Evolutionary conservation across 2,329 filamentous ascomycete genomes (phyloP).

Genomic region (Didymella glomerata): DNA sequence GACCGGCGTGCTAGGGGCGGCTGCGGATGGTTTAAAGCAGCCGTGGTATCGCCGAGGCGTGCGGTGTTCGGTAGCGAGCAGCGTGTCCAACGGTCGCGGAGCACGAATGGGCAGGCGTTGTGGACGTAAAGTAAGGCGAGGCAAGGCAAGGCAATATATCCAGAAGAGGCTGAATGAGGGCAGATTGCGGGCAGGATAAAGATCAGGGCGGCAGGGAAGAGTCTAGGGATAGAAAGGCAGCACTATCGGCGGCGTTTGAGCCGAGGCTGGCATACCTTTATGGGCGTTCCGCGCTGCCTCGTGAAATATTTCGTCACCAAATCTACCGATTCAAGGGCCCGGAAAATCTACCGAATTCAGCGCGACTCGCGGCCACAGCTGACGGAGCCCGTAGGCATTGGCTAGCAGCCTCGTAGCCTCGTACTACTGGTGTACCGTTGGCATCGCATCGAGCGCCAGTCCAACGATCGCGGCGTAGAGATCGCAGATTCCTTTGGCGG

Average conservation of each 20-base stretch:
- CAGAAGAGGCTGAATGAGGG: conserved; percentile 18
- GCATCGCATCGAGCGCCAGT: conserved; percentile 20
- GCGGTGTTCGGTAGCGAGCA: conserved; percentile 8
- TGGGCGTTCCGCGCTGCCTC: conserved; percentile 10
- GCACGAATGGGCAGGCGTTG: conserved; percentile 2
- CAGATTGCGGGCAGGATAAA: conserved; percentile 5
- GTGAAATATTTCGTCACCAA: conserved; percentile 29
- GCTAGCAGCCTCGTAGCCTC: conserved; percentile 6
- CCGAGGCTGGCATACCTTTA: conserved; percentile 28
- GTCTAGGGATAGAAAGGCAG: conserved; percentile 5
- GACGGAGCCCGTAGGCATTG: neutral
- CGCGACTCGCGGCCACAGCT: conserved; percentile 5
- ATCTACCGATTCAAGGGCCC: conserved; percentile 30
- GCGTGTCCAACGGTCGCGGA: conserved; percentile 4
- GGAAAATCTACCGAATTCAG: conserved; percentile 32
- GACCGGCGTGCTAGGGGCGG: conserved; percentile 18
- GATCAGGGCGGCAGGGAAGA: conserved; percentile 7
- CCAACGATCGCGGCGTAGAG: conserved; percentile 10
- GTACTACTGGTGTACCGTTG: conserved; percentile 5
- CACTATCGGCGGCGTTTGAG: conserved; percentile 16
- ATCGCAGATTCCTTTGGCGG: neutral
- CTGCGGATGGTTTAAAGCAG: conserved; percentile 8
- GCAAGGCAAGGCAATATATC: conserved; percentile 14
- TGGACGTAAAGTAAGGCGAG: neutral
- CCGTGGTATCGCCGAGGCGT: conserved; percentile 20